Conservation (phyloP, 345 rosid genomes). For the Linum tenue region DNA sequence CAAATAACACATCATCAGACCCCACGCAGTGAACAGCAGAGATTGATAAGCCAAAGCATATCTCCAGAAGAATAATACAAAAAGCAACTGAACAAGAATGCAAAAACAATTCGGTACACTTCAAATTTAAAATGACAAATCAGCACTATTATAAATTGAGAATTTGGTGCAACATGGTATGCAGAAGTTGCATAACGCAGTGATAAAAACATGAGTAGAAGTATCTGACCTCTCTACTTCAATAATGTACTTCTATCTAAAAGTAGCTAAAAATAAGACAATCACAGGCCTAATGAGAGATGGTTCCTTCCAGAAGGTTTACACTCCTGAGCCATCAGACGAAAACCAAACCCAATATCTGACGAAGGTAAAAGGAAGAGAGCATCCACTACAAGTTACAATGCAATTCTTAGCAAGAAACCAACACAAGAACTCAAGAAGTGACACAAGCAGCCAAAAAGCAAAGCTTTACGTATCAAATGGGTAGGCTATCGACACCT, state of each 20-base stretch:
- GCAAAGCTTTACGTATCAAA: background rate
- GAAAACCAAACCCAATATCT: background rate
- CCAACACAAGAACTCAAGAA: background rate
- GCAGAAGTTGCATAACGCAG: background rate
- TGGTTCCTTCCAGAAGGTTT: too few species aligned
- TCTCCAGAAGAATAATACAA: too few species aligned
- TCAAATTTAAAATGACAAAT: background rate
- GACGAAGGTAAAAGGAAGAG: background rate
- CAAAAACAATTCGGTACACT: background rate
- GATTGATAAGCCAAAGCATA: background rate
- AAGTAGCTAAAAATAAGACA: background rate
- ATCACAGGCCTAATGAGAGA: background rate
- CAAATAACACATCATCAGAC: slow-evolving; percentile 23
- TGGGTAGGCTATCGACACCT: background rate
- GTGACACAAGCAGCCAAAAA: background rate
- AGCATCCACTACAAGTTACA: background rate
- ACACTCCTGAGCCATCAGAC: background rate
- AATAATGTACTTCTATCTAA: background rate
- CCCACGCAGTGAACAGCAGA: background rate
- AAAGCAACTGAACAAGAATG: background rate
- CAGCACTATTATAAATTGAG: background rate
- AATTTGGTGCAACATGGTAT: background rate
- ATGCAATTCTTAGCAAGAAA: background rate
- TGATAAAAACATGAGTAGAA: background rate
- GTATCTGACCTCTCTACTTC: background rate